These are phyloP conservation scores for Penicillium waksmanii DNA, from an alignment of 495 filamentous ascomycete genomes.

Conservation along the genomic window DNA sequence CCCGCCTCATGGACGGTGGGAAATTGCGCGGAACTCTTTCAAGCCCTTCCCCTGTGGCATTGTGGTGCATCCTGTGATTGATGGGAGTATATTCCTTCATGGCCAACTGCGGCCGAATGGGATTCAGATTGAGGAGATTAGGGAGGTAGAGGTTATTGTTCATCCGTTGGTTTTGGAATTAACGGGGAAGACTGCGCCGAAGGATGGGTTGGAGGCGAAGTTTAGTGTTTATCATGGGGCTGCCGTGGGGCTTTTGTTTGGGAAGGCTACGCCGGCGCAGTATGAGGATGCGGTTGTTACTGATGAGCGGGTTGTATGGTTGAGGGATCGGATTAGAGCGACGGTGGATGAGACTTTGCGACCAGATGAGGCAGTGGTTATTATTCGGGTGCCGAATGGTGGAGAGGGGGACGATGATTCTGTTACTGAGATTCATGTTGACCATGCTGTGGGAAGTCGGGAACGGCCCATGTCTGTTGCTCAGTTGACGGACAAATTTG, in stretches of 20 bases:
- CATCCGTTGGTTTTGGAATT: constrained; percentile 58
- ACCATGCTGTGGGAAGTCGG: constrained; percentile 56
- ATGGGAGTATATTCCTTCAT: constrained; percentile 51
- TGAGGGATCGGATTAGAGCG: constrained; percentile 48
- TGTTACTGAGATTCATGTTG: constrained; percentile 45
- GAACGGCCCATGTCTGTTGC: constrained; percentile 50
- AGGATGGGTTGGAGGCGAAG: constrained; percentile 55
- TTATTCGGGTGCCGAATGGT: constrained; percentile 34
- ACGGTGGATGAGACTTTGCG: constrained; percentile 40
- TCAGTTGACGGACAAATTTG: constrained; percentile 50
- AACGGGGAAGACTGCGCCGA: constrained; percentile 53
- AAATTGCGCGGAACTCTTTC: constrained; percentile 56
- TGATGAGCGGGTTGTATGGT: constrained; percentile 35
- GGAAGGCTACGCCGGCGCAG: constrained; percentile 52
- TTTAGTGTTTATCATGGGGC: constrained; percentile 59
- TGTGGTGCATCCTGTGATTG: constrained; percentile 59
- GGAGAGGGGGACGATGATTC: constrained; percentile 15
- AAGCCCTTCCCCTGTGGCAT: constrained; percentile 63
- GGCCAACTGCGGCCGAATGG: constrained; percentile 35
- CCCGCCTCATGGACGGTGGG: constrained; percentile 38
- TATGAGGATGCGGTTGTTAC: constrained; percentile 51
- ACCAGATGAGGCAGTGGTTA: constrained; percentile 48
- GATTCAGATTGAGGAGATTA: constrained; percentile 10
- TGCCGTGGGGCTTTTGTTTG: constrained; percentile 52
- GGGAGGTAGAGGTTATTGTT: constrained; percentile 39